These are phyloP conservation scores for Patellifolia procumbens DNA, from an alignment of 179 eudicot genomes.

Conservation along the genomic window DNA sequence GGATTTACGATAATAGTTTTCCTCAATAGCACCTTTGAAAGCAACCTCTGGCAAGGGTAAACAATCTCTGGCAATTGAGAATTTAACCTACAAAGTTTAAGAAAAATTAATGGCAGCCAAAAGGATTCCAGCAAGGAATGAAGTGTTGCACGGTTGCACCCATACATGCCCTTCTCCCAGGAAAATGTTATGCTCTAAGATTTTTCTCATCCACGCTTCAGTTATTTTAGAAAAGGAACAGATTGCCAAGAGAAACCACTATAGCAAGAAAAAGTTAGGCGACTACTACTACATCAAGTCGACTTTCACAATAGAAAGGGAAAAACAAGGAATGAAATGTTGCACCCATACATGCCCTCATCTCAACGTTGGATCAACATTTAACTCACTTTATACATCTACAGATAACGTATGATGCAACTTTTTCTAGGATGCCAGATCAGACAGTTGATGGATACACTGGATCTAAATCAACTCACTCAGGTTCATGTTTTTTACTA, in stretches of 20 bases:
- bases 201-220: background rate
- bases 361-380: background rate
- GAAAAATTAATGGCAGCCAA: constrained; percentile 4
- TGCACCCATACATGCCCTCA: background rate
- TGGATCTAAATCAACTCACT: too few relatives aligned
- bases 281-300: background rate
- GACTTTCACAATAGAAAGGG: too few relatives aligned
- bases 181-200: background rate
- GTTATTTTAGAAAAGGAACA: too few relatives aligned
- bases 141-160: too few relatives aligned
- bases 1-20: constrained; percentile 40
- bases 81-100: constrained; percentile 48
- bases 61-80: constrained; percentile 57
- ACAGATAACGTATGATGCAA: background rate
- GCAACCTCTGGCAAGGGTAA: constrained; percentile 60
- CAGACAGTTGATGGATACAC: background rate
- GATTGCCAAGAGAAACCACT: background rate
- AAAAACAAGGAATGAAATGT: background rate
- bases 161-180: too few relatives aligned
- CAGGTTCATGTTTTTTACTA: too few relatives aligned
- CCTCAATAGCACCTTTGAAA: constrained; percentile 50
- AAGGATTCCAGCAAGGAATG: too few relatives aligned
- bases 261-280: background rate
- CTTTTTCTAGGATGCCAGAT: background rate
- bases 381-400: background rate